A percentile compares a stretch with the other conserved stretches of the same genome.
phyloP scores from a whole-genome alignment of 1,139 yeast species.

The Nakaseomyces sp. region DNA sequence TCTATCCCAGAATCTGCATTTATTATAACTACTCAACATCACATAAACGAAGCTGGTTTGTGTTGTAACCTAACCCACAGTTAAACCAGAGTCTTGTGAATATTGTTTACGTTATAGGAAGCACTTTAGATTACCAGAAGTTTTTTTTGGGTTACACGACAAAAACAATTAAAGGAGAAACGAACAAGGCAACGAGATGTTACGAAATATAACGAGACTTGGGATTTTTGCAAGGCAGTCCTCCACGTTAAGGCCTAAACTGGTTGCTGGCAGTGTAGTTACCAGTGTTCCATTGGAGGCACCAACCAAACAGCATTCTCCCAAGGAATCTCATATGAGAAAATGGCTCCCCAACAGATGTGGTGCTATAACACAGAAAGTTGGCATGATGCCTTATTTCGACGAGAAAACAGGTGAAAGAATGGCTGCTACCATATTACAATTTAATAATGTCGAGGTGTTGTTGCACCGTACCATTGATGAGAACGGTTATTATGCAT shows the following conservation, averaged over 20 bases:
- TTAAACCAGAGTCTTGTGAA: too few species aligned
- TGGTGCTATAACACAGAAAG: constrained; percentile 73
- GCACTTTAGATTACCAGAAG: too few species aligned
- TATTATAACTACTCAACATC: too few species aligned
- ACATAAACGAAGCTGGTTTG: too few species aligned
- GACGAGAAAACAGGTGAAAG: constrained; percentile 57
- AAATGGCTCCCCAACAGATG: constrained; percentile 66
- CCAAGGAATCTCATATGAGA: constrained; percentile 51
- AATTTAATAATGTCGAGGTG: constrained; percentile 84
- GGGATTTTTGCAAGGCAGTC: constrained; percentile 2
- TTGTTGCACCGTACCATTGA: constrained; percentile 58
- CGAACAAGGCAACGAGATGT: not conserved
- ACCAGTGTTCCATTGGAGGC: constrained; percentile 22
- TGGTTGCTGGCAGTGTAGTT: constrained; percentile 21
- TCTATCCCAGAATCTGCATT: too few species aligned
- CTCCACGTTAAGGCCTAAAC: constrained; percentile 12
- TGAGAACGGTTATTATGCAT: constrained; percentile 73
- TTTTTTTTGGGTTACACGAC: too few species aligned
- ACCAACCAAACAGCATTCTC: constrained; percentile 44
- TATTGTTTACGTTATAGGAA: too few species aligned
- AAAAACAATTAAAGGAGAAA: too few species aligned
- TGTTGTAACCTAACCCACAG: too few species aligned
- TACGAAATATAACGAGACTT: not conserved
- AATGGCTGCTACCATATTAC: constrained; percentile 75
- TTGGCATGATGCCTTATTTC: constrained; percentile 87